Evolutionary conservation across 768 basidiomycete genomes (phyloP), one percentile per base, ranked within the genome.

Genomic region (Phylloporus arenicola): DNA sequence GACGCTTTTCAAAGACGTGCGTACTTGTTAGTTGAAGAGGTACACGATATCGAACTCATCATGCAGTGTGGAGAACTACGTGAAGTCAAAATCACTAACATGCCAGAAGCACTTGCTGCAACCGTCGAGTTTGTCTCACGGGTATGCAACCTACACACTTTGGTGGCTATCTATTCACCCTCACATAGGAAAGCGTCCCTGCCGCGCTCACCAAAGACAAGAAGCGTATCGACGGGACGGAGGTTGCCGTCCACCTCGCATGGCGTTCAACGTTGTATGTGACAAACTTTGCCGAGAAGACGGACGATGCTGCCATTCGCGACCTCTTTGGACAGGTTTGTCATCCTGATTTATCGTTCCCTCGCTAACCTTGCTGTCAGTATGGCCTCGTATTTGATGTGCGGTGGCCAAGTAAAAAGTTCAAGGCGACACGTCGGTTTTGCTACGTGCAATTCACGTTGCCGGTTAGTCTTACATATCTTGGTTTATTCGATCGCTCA

Each of bases 391-490:
- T 99, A 47, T 89, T 98, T 53, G 94, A 98, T 56, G 88, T 92
- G 16, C 87, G 96, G 29, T 98, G 95, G 95, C 96, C 96, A 6
- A 94, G 92, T 70, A 94, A 94, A 64, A 96, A 96, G 64, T 93
- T 92, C 76, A 95, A 93, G 69, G 82, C 73, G 50, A 86, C 88
- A 2, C 75, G 96, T 31, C 79, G 96, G 38, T 98, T 99, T 67
- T 93, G 91, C 61, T 99, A 98, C 65, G 75, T 99, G 1, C 96
- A 98, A 54, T 97, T 81, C 63, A 85, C 84, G 2, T 82, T 82
- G 17, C 89, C 91, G 0, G 94, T 92, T 50, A 45, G 86, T 73
- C 38, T 25, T 7, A 29, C 12, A 40, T 13, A 31, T 35, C n/a
- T n/a, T 20, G 4, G 10, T 30, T 24, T 19, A 22, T 40, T 29